Percentiles rank a stretch among this genome's conserved stretches.
Conservation (phyloP, 352 stramenopile genomes). For the Phytophthora nicotianae region DNA sequence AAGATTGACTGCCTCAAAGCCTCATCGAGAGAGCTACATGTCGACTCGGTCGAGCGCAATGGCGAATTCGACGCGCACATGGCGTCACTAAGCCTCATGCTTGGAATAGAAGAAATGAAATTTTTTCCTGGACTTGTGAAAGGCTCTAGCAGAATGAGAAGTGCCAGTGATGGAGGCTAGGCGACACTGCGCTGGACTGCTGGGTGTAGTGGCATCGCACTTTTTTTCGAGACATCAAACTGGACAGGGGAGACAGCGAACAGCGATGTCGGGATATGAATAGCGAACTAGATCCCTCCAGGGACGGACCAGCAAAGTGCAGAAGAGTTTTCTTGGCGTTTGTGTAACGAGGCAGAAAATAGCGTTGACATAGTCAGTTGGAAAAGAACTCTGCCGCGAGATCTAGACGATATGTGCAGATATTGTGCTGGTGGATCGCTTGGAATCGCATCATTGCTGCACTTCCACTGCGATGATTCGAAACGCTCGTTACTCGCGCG, state of each 20-base stretch:
- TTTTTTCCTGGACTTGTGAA: slow-evolving; percentile 1
- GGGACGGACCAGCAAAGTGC: slow-evolving; percentile 2
- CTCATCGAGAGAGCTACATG: slow-evolving; percentile 38
- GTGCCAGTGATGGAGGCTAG: slow-evolving; percentile 30
- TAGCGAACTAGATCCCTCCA: slow-evolving; percentile 17
- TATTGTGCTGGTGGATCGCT: background rate
- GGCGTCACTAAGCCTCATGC: slow-evolving; percentile 37
- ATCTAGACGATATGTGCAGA: slow-evolving; percentile 5
- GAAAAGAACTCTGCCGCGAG: slow-evolving; percentile 8
- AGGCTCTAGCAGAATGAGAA: slow-evolving; percentile 30
- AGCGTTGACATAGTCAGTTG: slow-evolving; percentile 24
- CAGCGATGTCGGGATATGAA: slow-evolving; percentile 19
- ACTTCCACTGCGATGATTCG: slow-evolving; percentile 11
- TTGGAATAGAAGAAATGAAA: slow-evolving; percentile 2
- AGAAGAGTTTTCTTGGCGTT: slow-evolving; percentile 14
- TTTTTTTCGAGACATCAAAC: slow-evolving; percentile 29
- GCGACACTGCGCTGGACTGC: slow-evolving; percentile 25
- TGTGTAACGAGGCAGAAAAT: slow-evolving; percentile 28
- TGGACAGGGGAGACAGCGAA: slow-evolving; percentile 3
- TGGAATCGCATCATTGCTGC: slow-evolving; percentile 1
- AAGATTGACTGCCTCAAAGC: slow-evolving; percentile 37
- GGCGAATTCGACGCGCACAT: slow-evolving; percentile 22
- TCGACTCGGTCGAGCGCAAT: slow-evolving; percentile 39
- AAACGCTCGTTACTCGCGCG: slow-evolving; percentile 22
- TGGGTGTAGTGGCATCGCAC: slow-evolving; percentile 30